These are phyloP conservation scores for Hemisphaericaspora nanyangensis DNA, from an alignment of 805 yeast species.

Conservation along the genomic window DNA sequence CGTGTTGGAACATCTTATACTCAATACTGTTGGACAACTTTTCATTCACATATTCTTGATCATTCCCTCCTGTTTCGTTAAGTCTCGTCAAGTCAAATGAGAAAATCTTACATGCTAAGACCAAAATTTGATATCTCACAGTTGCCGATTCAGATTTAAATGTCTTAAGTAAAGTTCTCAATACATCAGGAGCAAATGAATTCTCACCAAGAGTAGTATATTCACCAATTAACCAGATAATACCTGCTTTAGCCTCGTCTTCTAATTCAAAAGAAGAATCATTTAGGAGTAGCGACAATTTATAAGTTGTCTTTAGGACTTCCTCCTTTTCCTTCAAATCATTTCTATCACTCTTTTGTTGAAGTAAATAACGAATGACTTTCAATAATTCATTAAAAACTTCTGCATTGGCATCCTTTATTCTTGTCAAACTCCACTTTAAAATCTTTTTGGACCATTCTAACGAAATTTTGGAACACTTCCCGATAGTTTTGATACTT, in stretches of 20 bases:
- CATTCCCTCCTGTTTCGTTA: conserved; percentile 13
- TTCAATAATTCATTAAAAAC: conserved; percentile 65
- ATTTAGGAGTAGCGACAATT: conserved; percentile 34
- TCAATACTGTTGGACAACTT: conserved; percentile 16
- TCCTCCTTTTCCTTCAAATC: conserved; percentile 15
- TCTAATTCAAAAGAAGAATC: conserved; percentile 20
- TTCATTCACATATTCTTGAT: conserved; percentile 9
- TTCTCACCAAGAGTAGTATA: conserved; percentile 41
- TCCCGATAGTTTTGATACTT: conserved; percentile 60
- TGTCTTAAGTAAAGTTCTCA: conserved; percentile 51
- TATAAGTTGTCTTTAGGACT: conserved; percentile 53
- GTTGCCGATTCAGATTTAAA: conserved; percentile 53
- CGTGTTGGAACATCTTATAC: conserved; percentile 55
- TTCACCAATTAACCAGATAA: conserved; percentile 91
- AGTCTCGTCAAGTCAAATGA: conserved; percentile 49
- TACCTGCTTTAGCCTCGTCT: conserved; percentile 67
- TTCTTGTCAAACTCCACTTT: conserved; percentile 58
- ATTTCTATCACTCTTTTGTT: conserved; percentile 38
- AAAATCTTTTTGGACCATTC: conserved; percentile 54
- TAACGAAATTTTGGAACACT: conserved; percentile 47
- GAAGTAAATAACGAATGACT: conserved; percentile 69
- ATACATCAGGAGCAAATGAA: conserved; percentile 67
- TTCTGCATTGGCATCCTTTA: conserved; percentile 28
- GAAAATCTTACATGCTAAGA: conserved; percentile 69
- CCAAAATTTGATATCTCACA: conserved; percentile 68